phyloP scores from a whole-genome alignment of 2,329 filamentous ascomycete genomes.

The Alternaria postmessia region DNA sequence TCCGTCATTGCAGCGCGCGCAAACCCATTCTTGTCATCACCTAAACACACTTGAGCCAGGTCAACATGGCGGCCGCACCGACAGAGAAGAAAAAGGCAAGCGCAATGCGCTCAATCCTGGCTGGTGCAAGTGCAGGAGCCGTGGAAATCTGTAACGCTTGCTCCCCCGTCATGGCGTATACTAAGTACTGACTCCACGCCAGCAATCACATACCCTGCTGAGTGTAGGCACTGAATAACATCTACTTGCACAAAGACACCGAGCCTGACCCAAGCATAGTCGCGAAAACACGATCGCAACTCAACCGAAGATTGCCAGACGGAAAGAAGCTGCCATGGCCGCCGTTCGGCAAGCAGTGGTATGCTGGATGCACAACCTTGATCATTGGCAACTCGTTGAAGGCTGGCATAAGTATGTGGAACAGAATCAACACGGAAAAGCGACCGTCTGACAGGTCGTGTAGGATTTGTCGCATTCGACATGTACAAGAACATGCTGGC shows the following conservation, averaged over 20 bases:
- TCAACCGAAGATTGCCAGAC: constrained; percentile 83
- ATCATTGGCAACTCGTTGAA: constrained; percentile 98
- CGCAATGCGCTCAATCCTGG: constrained; percentile 85
- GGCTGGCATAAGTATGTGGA: constrained; percentile 82
- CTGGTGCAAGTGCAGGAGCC: constrained; percentile 91
- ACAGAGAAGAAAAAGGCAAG: constrained; percentile 66
- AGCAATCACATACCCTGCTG: constrained; percentile 93
- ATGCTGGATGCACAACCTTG: constrained; percentile 94
- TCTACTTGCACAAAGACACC: not conserved
- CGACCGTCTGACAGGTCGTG: constrained; percentile 8
- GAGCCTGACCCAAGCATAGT: constrained; percentile 60
- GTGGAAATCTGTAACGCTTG: constrained; percentile 80
- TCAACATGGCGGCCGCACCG: constrained; percentile 37
- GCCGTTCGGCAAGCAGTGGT: constrained; percentile 93
- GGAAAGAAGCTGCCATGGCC: constrained; percentile 93
- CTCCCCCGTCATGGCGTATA: not conserved
- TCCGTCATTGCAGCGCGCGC: constrained; percentile 8
- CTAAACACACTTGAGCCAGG: not conserved
- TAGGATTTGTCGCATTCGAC: constrained; percentile 94
- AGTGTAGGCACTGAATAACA: constrained; percentile 67
- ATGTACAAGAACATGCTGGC: constrained; percentile 85
- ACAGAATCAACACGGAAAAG: too few relatives aligned
- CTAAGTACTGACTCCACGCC: constrained; percentile 28
- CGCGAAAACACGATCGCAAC: constrained; percentile 92
- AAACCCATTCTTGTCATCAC: not conserved